phyloP scores from a whole-genome alignment of 768 basidiomycete species.

The Boletales sp. region DNA sequence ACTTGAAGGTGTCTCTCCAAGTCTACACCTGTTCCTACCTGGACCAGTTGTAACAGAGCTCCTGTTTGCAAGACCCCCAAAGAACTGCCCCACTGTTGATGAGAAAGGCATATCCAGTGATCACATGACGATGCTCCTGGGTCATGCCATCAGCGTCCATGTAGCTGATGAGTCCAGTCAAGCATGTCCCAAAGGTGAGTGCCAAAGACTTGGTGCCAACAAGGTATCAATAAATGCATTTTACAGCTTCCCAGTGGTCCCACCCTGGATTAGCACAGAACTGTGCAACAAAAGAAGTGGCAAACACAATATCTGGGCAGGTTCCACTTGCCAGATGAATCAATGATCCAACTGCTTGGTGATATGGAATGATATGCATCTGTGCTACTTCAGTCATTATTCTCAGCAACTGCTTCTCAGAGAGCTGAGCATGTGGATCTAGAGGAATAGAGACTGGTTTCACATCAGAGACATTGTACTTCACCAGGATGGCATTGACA shows the following conservation, averaged over 20 bases:
- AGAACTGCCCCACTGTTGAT: constrained; percentile 1
- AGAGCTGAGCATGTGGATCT: background rate
- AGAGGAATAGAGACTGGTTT: background rate
- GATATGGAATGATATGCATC: background rate
- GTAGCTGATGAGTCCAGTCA: background rate
- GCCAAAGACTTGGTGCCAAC: background rate
- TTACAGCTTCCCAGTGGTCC: background rate
- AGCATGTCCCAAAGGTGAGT: background rate
- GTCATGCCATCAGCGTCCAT: background rate
- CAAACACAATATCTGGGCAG: background rate
- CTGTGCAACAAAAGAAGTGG: background rate
- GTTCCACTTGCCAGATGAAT: background rate
- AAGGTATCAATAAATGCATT: constrained; percentile 14
- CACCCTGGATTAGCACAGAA: background rate
- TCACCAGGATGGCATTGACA: background rate
- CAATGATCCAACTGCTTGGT: background rate
- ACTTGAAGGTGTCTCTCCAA: too few relatives aligned
- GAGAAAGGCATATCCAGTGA: constrained; percentile 3
- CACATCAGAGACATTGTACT: background rate
- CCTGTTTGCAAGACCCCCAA: constrained; percentile 4
- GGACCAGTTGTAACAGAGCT: constrained; percentile 2
- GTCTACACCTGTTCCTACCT: too few relatives aligned
- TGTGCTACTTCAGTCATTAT: background rate
- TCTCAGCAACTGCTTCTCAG: background rate
- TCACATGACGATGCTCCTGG: constrained; percentile 2